A percentile compares a stretch with the other conserved stretches of the same genome.
Conservation (phyloP, 805 yeast species). For the Wickerhamomyces canadensis region DNA sequence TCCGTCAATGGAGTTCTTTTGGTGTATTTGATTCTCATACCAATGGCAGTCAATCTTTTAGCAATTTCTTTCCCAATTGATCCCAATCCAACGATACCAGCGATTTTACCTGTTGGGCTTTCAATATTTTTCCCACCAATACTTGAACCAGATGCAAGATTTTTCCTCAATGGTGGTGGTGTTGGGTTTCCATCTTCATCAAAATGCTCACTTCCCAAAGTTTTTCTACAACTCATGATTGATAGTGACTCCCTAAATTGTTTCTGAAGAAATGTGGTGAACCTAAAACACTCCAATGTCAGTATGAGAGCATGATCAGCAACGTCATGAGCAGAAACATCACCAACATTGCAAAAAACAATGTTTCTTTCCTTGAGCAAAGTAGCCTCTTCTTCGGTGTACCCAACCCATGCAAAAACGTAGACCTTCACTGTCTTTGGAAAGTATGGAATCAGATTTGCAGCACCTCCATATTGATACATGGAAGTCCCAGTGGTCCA, state of each 20-base stretch:
- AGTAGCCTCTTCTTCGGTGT: conserved; percentile 44
- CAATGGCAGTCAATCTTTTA: conserved; percentile 46
- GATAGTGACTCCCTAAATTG: conserved; percentile 35
- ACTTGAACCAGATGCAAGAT: conserved; percentile 36
- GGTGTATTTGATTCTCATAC: conserved; percentile 60
- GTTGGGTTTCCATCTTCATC: conserved; percentile 28
- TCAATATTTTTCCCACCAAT: conserved; percentile 42
- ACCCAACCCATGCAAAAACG: conserved; percentile 57
- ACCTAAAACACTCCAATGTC: conserved; percentile 55
- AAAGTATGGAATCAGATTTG: not conserved
- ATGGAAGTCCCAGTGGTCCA: not conserved
- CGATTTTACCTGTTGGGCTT: conserved; percentile 53
- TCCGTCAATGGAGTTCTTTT: conserved; percentile 43
- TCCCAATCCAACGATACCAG: conserved; percentile 70
- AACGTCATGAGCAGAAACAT: conserved; percentile 61
- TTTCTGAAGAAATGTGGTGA: conserved; percentile 42
- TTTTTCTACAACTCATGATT: conserved; percentile 40
- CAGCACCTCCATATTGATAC: not conserved
- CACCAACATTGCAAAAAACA: conserved; percentile 55
- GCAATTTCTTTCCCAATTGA: conserved; percentile 67
- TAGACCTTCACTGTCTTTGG: conserved; percentile 36
- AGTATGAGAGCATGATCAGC: conserved; percentile 65
- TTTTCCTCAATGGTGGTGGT: conserved; percentile 26
- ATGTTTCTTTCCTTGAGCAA: conserved; percentile 43
- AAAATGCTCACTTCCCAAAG: conserved; percentile 28